Evolutionary conservation across 371 early-diverging fungal species (phyloP), one percentile per base, ranked within the genome.

Genomic region (Rhizomucor miehei): DNA sequence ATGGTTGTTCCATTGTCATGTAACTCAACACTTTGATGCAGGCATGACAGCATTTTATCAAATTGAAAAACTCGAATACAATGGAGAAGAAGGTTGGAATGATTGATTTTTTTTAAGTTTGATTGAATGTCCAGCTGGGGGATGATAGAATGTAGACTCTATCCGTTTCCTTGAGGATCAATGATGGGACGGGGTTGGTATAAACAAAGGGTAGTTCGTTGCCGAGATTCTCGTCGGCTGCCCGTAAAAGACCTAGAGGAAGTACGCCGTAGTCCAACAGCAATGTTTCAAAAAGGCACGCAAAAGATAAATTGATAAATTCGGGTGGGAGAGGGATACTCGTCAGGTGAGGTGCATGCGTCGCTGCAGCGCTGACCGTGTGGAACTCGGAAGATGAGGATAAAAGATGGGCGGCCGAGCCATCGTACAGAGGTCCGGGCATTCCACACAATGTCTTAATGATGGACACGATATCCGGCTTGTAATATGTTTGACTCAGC

Each of bases 1-100:
- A 41, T 80, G 80, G 80, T 24, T 76, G 2, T 76, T 80, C 52
- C 80, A 80, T 39, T 80, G 80, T 52, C 80, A 80, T 49, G 73
- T 80, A 6, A 62, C 72, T 8, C 62, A 59, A 40, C 80, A 80
- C 48, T 69, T 80, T 51, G 63, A 71, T 44, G 58, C 65, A 20
- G 80, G 80, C 9, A 80, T 77, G 77, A 66, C 68, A 17, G 68
- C 70, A 6, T 66, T 73, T 54, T 77, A 77, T 65, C 65, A 77
- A 59, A 64, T 77, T 17, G 73, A 77, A 45, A 65, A 73, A 47
- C 53, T 67, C 13, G 65, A 73, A 20, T 67, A 69, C 47, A 71
- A 66, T 8, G 73, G 73, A 19, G 71, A 71, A 58, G 77, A 77
- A 64, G 77, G 77, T 36, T 73, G 73, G 73, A 63, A 56, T 29